Percentiles rank a stretch among this genome's conserved stretches.
These are phyloP conservation scores for Alternaria viburni DNA, from an alignment of 2,329 filamentous ascomycete genomes.

Conservation along the genomic window DNA sequence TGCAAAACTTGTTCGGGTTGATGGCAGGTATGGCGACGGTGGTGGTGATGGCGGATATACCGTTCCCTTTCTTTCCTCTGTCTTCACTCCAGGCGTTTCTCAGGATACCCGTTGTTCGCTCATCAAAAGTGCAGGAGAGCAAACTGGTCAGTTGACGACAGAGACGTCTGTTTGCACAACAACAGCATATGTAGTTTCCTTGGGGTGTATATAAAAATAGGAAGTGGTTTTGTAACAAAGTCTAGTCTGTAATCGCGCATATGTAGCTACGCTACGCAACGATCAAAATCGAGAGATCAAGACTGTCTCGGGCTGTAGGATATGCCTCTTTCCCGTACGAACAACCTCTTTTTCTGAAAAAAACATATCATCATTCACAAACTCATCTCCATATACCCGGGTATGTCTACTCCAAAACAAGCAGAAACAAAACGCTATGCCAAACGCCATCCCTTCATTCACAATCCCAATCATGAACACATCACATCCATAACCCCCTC, in stretches of 20 bases:
- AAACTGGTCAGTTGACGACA: not conserved
- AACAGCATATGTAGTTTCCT: not conserved
- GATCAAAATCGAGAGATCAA: too few species aligned
- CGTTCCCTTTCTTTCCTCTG: not conserved
- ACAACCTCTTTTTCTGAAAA: too few species aligned
- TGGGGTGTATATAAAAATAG: not conserved
- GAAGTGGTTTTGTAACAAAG: not conserved
- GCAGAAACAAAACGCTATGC: not conserved
- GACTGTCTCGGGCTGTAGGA: too few species aligned
- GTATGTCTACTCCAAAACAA: not conserved
- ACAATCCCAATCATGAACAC: not conserved
- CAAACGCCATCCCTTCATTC: not conserved
- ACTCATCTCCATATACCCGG: not conserved
- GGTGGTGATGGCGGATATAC: not conserved
- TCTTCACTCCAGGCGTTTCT: not conserved
- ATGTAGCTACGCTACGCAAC: too few species aligned
- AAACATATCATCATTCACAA: not conserved
- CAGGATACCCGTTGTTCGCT: not conserved
- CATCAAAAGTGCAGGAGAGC: accelerated
- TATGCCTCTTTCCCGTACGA: too few species aligned
- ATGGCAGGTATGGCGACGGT: not conserved
- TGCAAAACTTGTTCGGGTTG: not conserved
- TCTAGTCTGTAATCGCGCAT: too few species aligned
- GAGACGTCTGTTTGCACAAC: not conserved
- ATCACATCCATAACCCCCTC: not conserved